Conservation (phyloP, 192 early-diverging fungal genomes). For the Coemansia sp. region DNA sequence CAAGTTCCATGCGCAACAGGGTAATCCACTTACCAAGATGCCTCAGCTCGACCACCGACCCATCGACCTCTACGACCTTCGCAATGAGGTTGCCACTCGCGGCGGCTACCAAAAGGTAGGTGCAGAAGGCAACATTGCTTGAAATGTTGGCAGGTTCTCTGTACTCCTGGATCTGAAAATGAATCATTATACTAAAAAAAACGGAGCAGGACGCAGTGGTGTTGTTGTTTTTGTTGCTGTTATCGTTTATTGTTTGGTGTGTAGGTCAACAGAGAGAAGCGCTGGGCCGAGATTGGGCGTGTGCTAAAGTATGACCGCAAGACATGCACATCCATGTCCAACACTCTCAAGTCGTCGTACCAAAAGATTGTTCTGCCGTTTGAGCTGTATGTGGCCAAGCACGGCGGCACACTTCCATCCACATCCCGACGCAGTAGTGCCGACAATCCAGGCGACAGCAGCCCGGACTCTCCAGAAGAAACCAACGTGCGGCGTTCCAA, state of each 20-base stretch:
- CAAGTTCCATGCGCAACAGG: conserved; percentile 82
- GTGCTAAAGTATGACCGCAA: conserved; percentile 69
- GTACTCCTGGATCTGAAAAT: no score
- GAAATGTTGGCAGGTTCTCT: no score
- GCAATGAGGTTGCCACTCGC: conserved; percentile 74
- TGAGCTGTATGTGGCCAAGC: conserved; percentile 64
- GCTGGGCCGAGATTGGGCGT: conserved; percentile 87
- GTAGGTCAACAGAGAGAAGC: conserved; percentile 68
- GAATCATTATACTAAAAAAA: background rate
- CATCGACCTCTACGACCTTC: conserved; percentile 79
- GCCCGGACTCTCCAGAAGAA: conserved; percentile 10
- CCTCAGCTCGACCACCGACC: conserved; percentile 85
- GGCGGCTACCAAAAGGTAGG: conserved; percentile 66
- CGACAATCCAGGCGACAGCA: background rate
- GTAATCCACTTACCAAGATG: conserved; percentile 70
- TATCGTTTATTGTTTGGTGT: background rate
- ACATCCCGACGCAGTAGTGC: background rate
- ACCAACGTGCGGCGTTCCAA: conserved; percentile 34
- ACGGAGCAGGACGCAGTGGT: background rate
- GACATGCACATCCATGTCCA: conserved; percentile 75
- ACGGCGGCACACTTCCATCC: conserved; percentile 26
- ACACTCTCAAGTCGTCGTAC: conserved; percentile 69
- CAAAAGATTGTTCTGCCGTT: conserved; percentile 67
- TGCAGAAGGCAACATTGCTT: conserved; percentile 28
- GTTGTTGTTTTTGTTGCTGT: background rate